These are phyloP conservation scores for Geotrichum candidum DNA, from an alignment of 1,139 yeast genomes.

Conservation along the genomic window DNA sequence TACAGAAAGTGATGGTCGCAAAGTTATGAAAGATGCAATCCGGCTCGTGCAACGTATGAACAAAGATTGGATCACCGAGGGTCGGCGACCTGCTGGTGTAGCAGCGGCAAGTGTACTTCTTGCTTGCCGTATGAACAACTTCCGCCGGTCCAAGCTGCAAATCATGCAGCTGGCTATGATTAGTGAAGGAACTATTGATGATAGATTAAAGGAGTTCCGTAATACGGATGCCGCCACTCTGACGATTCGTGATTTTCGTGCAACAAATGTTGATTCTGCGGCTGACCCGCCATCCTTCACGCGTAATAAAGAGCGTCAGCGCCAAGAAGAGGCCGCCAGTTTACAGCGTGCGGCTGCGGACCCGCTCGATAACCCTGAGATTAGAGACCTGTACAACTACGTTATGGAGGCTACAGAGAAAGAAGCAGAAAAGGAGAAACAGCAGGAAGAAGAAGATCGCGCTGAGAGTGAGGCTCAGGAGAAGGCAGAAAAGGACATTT, in stretches of 20 bases:
- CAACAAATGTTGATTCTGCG: conserved; percentile 41
- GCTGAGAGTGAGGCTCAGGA: conserved; percentile 14
- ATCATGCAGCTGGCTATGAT: conserved; percentile 94
- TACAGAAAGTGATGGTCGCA: conserved; percentile 40
- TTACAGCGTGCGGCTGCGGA: not conserved
- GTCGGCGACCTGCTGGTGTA: conserved; percentile 95
- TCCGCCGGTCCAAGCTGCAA: conserved; percentile 85
- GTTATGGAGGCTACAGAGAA: conserved; percentile 17
- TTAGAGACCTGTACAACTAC: conserved; percentile 12
- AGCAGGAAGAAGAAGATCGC: conserved; percentile 11
- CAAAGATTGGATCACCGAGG: conserved; percentile 92
- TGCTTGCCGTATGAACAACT: conserved; percentile 95
- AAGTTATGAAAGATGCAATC: conserved; percentile 81
- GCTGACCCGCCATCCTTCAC: conserved; percentile 80
- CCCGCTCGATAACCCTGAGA: conserved; percentile 11
- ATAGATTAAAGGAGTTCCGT: conserved; percentile 82
- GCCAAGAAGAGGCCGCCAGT: conserved; percentile 15
- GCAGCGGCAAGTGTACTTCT: conserved; percentile 93
- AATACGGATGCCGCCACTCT: conserved; percentile 67
- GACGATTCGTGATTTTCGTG: conserved; percentile 68
- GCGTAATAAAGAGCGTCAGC: conserved; percentile 31
- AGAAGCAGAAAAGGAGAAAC: conserved; percentile 11
- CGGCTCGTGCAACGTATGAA: conserved; percentile 86
- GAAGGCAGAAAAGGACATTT: conserved; percentile 4
- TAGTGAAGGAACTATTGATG: conserved; percentile 87